Percentiles rank a stretch among this genome's conserved stretches.
Conservation (phyloP, 345 rosid species). For the Citrus hindsii region DNA sequence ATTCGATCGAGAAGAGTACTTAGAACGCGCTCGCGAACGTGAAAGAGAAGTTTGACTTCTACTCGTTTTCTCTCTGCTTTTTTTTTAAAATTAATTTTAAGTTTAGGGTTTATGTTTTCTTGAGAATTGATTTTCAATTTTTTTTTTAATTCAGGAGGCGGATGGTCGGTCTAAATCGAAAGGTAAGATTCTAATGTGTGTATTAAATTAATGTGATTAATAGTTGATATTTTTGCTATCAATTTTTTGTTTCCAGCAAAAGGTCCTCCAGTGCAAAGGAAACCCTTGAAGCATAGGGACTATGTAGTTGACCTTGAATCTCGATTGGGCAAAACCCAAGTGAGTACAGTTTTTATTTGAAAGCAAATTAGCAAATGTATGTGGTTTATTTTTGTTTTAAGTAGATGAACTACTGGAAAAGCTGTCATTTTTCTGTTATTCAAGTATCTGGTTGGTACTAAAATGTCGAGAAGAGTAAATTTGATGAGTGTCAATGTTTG, state of each 20-base stretch:
- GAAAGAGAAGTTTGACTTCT: constrained; percentile 57
- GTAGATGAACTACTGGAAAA: neutral
- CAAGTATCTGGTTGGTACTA: neutral
- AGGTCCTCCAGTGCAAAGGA: constrained; percentile 91
- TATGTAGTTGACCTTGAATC: constrained; percentile 94
- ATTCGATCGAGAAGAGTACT: constrained; percentile 74
- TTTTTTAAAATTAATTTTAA: neutral
- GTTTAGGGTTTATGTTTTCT: constrained; percentile 5
- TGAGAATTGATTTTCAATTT: neutral
- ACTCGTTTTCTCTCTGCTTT: neutral
- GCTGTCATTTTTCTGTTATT: neutral
- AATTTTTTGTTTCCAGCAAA: constrained; percentile 43
- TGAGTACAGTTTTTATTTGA: constrained; percentile 10
- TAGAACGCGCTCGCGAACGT: constrained; percentile 87
- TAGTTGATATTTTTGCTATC: neutral
- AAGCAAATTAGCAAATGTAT: neutral
- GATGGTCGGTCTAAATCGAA: constrained; percentile 66
- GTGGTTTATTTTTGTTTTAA: neutral
- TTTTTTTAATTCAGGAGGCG: constrained; percentile 49
- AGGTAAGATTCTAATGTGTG: constrained; percentile 33
- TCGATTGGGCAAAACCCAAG: constrained; percentile 96
- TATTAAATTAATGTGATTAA: neutral
- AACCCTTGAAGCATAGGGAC: constrained; percentile 96
- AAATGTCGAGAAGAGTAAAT: neutral
- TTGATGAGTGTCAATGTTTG: neutral